Conservation (phyloP, 768 basidiomycete species). For the Suillus subaureus region DNA sequence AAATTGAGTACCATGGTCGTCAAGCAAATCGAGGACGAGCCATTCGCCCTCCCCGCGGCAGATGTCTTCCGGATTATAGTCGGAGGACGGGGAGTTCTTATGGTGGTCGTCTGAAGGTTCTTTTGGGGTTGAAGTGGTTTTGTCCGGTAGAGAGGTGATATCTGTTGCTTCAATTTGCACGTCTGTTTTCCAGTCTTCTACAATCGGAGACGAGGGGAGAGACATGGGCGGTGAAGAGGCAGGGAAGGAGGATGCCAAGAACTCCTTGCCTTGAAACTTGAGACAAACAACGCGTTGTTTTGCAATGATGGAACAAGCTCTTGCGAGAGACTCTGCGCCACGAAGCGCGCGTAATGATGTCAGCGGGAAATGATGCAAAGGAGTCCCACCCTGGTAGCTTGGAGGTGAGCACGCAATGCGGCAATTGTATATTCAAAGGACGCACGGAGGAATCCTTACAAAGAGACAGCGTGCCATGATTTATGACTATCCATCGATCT, state of each 20-base stretch:
- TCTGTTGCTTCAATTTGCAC: conserved; percentile 10
- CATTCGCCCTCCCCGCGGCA: conserved; percentile 41
- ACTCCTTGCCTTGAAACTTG: conserved; percentile 33
- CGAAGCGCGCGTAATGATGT: conserved; percentile 43
- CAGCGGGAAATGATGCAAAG: conserved; percentile 44
- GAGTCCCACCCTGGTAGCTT: conserved; percentile 38
- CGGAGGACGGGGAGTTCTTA: conserved; percentile 1
- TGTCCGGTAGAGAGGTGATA: conserved; percentile 1
- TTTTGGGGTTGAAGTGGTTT: neutral
- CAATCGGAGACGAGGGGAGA: conserved; percentile 28
- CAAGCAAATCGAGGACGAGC: conserved; percentile 55
- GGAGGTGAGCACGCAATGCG: neutral
- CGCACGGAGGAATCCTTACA: conserved; percentile 56
- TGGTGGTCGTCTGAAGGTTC: conserved; percentile 10
- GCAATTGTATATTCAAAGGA: conserved; percentile 10
- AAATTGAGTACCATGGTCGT: conserved; percentile 40
- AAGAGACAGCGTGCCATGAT: conserved; percentile 55
- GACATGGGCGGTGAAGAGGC: conserved; percentile 23
- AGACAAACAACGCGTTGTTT: conserved; percentile 42
- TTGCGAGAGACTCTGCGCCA: conserved; percentile 45
- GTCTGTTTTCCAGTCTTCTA: conserved; percentile 16
- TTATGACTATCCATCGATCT: conserved; percentile 62
- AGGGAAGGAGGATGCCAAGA: neutral
- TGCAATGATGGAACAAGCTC: conserved; percentile 24
- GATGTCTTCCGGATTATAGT: conserved; percentile 13